Percentiles rank a stretch among this genome's conserved stretches.
phyloP scores from a whole-genome alignment of 768 basidiomycete genomes.

The Tulasnella sp. region DNA sequence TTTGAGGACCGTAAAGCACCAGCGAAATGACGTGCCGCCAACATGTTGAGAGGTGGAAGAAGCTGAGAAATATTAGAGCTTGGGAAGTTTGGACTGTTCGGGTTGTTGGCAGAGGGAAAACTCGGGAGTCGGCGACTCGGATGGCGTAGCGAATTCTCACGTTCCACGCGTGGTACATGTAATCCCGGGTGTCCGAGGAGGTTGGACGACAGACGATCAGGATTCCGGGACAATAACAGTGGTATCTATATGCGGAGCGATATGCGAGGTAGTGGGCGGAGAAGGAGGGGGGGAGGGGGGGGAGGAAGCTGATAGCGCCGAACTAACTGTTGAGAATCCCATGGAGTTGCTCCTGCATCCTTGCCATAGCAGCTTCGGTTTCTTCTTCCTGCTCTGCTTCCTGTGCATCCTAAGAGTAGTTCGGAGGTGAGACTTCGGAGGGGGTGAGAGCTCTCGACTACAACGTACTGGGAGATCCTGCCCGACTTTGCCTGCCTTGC shows the following conservation, averaged over 20 bases:
- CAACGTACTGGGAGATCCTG: slow-evolving; percentile 61
- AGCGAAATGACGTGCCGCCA: slow-evolving; percentile 18
- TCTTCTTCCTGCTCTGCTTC: slow-evolving; percentile 63
- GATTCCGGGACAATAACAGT: too few species aligned
- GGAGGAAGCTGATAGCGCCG: background rate
- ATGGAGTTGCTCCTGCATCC: slow-evolving; percentile 79
- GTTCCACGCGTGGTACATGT: background rate
- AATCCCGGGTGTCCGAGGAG: background rate
- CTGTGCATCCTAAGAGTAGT: slow-evolving; percentile 38
- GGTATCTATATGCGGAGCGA: too few species aligned
- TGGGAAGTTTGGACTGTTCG: too few species aligned
- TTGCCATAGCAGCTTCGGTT: slow-evolving; percentile 77
- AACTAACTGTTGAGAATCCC: slow-evolving; percentile 53
- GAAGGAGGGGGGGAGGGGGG: background rate
- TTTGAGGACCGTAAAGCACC: slow-evolving; percentile 17
- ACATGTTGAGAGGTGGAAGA: slow-evolving; percentile 11
- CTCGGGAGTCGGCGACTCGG: background rate
- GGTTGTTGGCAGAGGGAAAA: too few species aligned
- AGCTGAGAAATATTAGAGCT: background rate
- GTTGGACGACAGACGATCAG: too few species aligned
- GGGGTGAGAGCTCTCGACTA: slow-evolving; percentile 7
- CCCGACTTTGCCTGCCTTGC: slow-evolving; percentile 61
- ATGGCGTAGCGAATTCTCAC: background rate
- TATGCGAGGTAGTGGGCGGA: background rate
- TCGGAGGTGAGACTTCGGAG: slow-evolving; percentile 5